phyloP scores from a whole-genome alignment of 2,329 filamentous ascomycete species.

The Colletotrichum incanum region DNA sequence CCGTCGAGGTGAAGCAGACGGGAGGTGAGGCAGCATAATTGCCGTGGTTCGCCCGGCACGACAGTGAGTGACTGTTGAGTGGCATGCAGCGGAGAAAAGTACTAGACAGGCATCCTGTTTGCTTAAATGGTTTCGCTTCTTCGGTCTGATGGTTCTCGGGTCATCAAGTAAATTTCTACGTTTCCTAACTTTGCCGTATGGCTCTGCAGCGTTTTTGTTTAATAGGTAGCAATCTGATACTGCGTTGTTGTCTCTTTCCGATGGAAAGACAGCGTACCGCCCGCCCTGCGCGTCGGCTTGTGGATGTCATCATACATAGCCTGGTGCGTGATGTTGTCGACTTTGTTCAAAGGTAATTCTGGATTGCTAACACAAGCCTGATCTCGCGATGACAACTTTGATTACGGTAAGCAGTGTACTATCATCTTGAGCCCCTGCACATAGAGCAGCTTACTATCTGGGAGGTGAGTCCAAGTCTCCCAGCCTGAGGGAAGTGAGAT shows the following conservation, averaged over 20 bases:
- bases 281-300: constrained; percentile 39
- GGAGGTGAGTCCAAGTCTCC: background rate
- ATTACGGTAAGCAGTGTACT: background rate
- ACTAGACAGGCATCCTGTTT: constrained; percentile 38
- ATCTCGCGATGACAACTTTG: background rate
- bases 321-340: constrained; percentile 36
- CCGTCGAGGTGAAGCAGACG: constrained; percentile 53
- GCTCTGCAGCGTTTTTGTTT: constrained; percentile 38
- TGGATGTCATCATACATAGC: constrained; percentile 39
- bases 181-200: constrained; percentile 39
- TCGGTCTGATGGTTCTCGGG: constrained; percentile 30
- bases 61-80: constrained; percentile 27
- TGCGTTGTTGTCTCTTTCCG: constrained; percentile 43
- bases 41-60: constrained; percentile 8
- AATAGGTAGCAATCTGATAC: constrained; percentile 44
- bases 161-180: constrained; percentile 36
- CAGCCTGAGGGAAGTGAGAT: background rate
- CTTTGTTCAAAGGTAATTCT: constrained; percentile 4
- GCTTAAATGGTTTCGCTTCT: constrained; percentile 16
- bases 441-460: background rate
- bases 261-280: constrained; percentile 42
- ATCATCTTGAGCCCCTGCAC: background rate
- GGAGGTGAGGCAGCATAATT: constrained; percentile 39
- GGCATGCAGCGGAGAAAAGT: constrained; percentile 35
- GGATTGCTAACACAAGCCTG: background rate